Evolutionary conservation across 768 basidiomycete species (phyloP).

Genomic region (Pleurotus salmoneostramineus): DNA sequence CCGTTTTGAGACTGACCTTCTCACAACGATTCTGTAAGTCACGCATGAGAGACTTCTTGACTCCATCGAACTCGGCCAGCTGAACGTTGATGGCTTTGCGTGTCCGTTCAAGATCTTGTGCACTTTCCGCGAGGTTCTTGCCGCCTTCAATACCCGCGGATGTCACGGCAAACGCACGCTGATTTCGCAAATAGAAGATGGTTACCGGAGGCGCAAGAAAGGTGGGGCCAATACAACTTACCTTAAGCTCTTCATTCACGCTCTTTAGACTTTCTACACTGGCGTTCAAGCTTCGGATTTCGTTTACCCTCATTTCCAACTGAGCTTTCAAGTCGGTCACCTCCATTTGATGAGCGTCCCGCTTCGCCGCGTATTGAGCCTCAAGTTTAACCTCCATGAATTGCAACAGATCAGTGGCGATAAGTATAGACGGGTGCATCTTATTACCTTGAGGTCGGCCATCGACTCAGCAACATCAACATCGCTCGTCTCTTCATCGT

Average conservation of each 20-base stretch:
- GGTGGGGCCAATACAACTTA: slow-evolving; percentile 26
- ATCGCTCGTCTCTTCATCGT: slow-evolving; percentile 83
- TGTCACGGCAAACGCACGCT: slow-evolving; percentile 97
- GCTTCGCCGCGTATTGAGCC: slow-evolving; percentile 87
- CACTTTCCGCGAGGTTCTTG: slow-evolving; percentile 94
- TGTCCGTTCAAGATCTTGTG: slow-evolving; percentile 94
- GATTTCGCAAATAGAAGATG: slow-evolving; percentile 8
- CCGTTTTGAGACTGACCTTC: slow-evolving; percentile 56
- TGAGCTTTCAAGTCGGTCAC: slow-evolving; percentile 86
- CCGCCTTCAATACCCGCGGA: slow-evolving; percentile 97
- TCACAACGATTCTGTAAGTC: slow-evolving; percentile 99
- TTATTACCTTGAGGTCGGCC: slow-evolving; percentile 79
- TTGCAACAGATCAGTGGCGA: slow-evolving; percentile 14
- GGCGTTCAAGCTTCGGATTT: slow-evolving; percentile 79
- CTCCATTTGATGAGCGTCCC: slow-evolving; percentile 85
- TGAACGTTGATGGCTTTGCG: slow-evolving; percentile 98
- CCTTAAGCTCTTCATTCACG: slow-evolving; percentile 98
- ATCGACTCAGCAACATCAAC: slow-evolving; percentile 82
- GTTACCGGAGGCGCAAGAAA: slow-evolving; percentile 8
- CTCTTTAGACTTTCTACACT: slow-evolving; percentile 92
- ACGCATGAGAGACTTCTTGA: slow-evolving; percentile 98
- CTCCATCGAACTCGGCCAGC: slow-evolving; percentile 95
- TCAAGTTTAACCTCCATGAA: slow-evolving; percentile 80
- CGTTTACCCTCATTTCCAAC: slow-evolving; percentile 77
- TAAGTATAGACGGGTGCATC: slow-evolving; percentile 7